Conservation (phyloP, 805 yeast genomes). For the Metschnikowia continentalis region DNA sequence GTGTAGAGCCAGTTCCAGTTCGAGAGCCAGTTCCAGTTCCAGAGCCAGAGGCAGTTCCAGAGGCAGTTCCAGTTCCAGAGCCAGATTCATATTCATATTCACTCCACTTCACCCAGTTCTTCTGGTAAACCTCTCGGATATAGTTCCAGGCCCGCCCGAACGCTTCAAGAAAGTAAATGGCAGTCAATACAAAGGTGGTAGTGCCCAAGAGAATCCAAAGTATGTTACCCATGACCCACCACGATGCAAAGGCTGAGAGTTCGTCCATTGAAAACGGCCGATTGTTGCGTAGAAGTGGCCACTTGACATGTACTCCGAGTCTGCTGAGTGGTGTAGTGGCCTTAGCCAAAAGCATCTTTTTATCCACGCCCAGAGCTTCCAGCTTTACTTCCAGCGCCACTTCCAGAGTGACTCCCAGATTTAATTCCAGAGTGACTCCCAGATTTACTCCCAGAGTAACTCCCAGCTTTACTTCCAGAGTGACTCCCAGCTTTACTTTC, state of each 20-base stretch:
- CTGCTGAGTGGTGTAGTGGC: slow-evolving; percentile 30
- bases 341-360: slow-evolving; percentile 23
- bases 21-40: neutral
- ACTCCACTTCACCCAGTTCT: no score
- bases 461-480: no score
- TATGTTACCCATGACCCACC: slow-evolving; percentile 55
- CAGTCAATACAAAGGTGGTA: slow-evolving; percentile 49
- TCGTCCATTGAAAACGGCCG: slow-evolving; percentile 49
- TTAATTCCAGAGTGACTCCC: no score
- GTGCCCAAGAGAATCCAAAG: slow-evolving; percentile 55
- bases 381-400: no score
- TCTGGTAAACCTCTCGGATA: no score
- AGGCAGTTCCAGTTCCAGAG: neutral
- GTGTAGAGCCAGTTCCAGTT: no score
- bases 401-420: neutral
- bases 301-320: slow-evolving; percentile 38
- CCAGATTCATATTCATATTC: neutral
- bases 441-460: neutral
- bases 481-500: no score
- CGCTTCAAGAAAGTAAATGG: slow-evolving; percentile 42
- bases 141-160: slow-evolving; percentile 21
- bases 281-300: slow-evolving; percentile 47
- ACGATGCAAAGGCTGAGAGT: slow-evolving; percentile 51
- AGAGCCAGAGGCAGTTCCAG: neutral
- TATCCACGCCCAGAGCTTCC: neutral